phyloP scores from a whole-genome alignment of 148 eudicot genomes.

The Diospyros lotus region DNA sequence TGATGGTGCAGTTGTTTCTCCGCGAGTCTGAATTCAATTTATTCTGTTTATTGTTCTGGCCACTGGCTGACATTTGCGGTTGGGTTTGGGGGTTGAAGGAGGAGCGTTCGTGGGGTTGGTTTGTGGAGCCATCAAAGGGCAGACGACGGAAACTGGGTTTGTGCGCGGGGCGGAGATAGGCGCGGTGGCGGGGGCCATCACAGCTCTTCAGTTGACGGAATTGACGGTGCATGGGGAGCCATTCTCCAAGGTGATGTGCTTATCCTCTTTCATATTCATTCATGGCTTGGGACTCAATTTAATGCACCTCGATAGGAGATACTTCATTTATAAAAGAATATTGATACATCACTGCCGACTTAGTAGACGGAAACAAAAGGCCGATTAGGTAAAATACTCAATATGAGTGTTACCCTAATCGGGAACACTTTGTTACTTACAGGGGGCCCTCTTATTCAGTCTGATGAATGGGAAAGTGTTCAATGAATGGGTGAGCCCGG shows the following conservation, averaged over 20 bases:
- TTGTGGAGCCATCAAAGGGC: conserved; percentile 85
- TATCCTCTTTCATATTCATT: no score
- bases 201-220: conserved; percentile 72
- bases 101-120: conserved; percentile 70
- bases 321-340: no score
- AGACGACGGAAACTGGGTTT: conserved; percentile 82
- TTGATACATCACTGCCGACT: no score
- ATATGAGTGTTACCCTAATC: no score
- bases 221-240: conserved; percentile 55
- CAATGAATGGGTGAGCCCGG: conserved; percentile 86
- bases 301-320: no score
- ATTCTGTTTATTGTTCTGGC: no score
- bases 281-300: no score
- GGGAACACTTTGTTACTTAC: not conserved
- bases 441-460: conserved; percentile 41
- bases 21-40: no score
- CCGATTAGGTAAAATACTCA: no score
- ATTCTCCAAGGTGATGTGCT: conserved; percentile 54
- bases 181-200: conserved; percentile 68
- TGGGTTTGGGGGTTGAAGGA: conserved; percentile 30
- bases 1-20: no score
- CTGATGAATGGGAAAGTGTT: conserved; percentile 66
- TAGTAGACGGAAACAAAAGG: no score
- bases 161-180: conserved; percentile 70
- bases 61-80: no score